Evolutionary conservation across 106 monocot species (phyloP), one percentile per base, ranked within the genome.

Genomic region (Posidonia australis): DNA sequence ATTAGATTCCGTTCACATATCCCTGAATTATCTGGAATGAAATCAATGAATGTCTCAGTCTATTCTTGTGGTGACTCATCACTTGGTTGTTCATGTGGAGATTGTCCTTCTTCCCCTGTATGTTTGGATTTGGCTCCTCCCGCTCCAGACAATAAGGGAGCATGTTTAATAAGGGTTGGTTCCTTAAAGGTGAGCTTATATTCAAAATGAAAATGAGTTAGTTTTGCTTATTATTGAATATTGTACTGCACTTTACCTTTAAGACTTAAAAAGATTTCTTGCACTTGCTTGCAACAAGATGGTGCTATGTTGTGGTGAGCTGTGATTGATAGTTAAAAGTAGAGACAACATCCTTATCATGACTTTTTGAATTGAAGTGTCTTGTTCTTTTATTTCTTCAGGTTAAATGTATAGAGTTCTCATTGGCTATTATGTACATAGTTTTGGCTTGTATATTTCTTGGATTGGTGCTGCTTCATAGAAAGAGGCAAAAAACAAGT

Each of bases 1-100:
- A 90, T 96, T 72, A 70, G 68, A 53, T 90, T 84, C 66, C 72
- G 70, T 53, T 67, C 80, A 31, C 68, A 82, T 77, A 70, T 77
- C 56, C 56, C 70, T 62, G 67, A 75, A 28, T 61, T 74, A 71
- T 78, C 82, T 62, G 74, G 56, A 18, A 74, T 85, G 64, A 90
- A 82, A 70, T 82, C 96, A 45, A 74, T 96, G 67, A 84, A 87
- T 74, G 51, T 65, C 17, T 84, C 84, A n/a, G 70, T 75, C 58
- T 84, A 82, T 87, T 80, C 90, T 48, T 96, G 96, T 78, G 86
- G 80, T 20, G 87, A 96, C 67, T 63, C 87, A 22, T 84, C 79
- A 47, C 66, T 96, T 56, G 90, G 96, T 0, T 96, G 96, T 63
- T 96, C 96, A 36, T 96, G 96, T 72, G 96, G 96, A 61, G 96